These are phyloP conservation scores for Lathyrus oleraceus DNA, from an alignment of 306 rosid species.

Conservation along the genomic window DNA sequence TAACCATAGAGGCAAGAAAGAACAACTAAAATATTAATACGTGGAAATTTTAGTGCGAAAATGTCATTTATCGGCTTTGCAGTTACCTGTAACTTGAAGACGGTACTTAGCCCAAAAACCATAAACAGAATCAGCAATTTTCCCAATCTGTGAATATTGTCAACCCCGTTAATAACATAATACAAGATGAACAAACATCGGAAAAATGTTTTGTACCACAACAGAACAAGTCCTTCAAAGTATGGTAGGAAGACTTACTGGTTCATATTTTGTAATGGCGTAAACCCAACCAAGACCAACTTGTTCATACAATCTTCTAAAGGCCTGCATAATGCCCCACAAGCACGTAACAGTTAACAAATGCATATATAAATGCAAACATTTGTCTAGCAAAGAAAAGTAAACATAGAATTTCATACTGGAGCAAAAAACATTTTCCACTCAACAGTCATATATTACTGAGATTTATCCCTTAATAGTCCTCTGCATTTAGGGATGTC, in stretches of 20 bases:
- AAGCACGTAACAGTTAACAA: background rate
- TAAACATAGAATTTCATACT: constrained; percentile 5
- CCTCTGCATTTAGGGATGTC: background rate
- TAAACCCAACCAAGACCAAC: constrained; percentile 96
- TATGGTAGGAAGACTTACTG: constrained; percentile 52
- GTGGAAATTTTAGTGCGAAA: constrained; percentile 11
- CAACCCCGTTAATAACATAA: constrained; percentile 24
- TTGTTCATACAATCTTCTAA: constrained; percentile 77
- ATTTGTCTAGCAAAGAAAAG: background rate
- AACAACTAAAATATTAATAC: constrained; percentile 14
- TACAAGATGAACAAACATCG: constrained; percentile 24
- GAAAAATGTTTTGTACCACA: background rate
- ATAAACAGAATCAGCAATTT: constrained; percentile 68
- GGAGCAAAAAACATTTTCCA: background rate
- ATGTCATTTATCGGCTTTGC: background rate
- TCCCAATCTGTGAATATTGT: constrained; percentile 55
- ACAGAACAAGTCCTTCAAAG: constrained; percentile 23
- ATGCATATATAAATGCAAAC: background rate
- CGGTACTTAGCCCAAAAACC: constrained; percentile 87
- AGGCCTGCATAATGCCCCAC: constrained; percentile 57
- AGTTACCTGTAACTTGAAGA: constrained; percentile 78
- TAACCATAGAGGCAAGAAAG: constrained; percentile 2
- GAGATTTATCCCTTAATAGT: constrained; percentile 5
- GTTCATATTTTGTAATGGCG: constrained; percentile 80
- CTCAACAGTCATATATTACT: constrained; percentile 1